phyloP scores from a whole-genome alignment of 148 eudicot genomes.

The Nyssa sinensis region DNA sequence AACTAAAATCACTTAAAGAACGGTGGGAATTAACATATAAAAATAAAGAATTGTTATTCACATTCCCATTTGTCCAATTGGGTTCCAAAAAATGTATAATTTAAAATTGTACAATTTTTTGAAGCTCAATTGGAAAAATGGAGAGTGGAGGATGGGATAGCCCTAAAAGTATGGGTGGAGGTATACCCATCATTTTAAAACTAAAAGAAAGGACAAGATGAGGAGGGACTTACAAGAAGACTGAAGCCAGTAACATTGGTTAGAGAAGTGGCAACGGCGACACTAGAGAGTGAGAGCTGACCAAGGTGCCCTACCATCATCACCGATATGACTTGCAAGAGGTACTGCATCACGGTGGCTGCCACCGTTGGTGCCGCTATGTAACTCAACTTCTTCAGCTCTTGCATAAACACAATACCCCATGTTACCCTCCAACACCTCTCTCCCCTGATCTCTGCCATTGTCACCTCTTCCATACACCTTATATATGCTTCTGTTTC shows the following conservation, averaged over 20 bases:
- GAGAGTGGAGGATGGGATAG: too few relatives aligned
- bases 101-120: too few relatives aligned
- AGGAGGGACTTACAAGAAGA: constrained; percentile 36
- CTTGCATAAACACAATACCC: constrained; percentile 22
- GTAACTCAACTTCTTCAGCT: constrained; percentile 39
- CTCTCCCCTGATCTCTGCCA: not conserved
- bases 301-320: constrained; percentile 64
- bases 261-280: constrained; percentile 45
- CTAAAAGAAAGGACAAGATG: too few relatives aligned
- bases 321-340: constrained; percentile 27
- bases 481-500: not conserved
- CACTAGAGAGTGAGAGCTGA: constrained; percentile 37
- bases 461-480: constrained; percentile 17
- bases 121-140: too few relatives aligned
- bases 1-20: too few relatives aligned
- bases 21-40: too few relatives aligned
- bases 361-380: constrained; percentile 55
- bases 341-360: constrained; percentile 33
- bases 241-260: constrained; percentile 50
- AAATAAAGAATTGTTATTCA: too few relatives aligned
- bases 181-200: too few relatives aligned
- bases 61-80: too few relatives aligned
- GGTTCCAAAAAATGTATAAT: too few relatives aligned
- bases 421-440: constrained; percentile 3
- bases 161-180: too few relatives aligned